A percentile compares a stretch with the other conserved stretches of the same genome.
These are phyloP conservation scores for Westerdykella aurantiaca DNA, from an alignment of 2,329 filamentous ascomycete genomes.

Conservation along the genomic window DNA sequence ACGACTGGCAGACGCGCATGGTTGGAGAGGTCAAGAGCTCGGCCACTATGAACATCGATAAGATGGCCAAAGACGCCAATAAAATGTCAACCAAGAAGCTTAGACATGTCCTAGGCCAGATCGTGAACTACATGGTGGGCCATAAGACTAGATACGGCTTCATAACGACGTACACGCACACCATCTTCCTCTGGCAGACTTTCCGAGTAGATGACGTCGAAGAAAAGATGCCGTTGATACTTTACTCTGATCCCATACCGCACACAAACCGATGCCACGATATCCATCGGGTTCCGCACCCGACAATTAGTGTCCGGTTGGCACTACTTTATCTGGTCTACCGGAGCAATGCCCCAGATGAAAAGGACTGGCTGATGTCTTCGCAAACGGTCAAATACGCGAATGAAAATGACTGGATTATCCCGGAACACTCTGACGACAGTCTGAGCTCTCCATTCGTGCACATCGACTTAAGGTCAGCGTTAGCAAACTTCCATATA, in stretches of 20 bases:
- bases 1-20: neutral
- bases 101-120: conserved; percentile 10
- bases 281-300: neutral
- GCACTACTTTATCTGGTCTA: neutral
- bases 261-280: neutral
- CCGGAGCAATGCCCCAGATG: too few relatives aligned
- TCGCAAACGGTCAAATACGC: too few relatives aligned
- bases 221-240: neutral
- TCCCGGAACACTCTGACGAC: too few relatives aligned
- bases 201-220: neutral
- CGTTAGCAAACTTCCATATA: too few relatives aligned
- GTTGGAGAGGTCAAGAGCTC: neutral
- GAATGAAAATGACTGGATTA: too few relatives aligned
- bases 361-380: too few relatives aligned
- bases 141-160: conserved; percentile 13
- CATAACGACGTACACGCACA: conserved; percentile 14
- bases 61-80: neutral
- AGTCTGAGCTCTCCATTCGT: too few relatives aligned
- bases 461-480: too few relatives aligned
- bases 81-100: neutral
- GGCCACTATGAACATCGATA: neutral
- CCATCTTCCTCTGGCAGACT: conserved; percentile 12
- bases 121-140: conserved; percentile 16
- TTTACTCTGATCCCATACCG: neutral
- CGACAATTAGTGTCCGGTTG: neutral